Evolutionary conservation across 441 rosid genomes (phyloP).

Genomic region (Corymbia calophylla): DNA sequence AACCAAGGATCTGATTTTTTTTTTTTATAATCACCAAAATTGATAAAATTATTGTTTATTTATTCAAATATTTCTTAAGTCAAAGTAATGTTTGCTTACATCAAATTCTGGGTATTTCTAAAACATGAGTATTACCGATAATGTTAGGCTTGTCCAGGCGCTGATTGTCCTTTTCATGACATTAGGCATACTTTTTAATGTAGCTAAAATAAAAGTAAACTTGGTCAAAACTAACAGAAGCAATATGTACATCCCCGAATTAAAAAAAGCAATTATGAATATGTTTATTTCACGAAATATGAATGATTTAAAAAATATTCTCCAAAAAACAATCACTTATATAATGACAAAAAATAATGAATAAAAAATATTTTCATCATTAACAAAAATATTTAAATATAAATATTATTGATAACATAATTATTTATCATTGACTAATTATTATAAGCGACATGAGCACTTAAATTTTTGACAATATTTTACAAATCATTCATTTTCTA

Average conservation of each 20-base stretch:
- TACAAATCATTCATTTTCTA: too few relatives aligned
- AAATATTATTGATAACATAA: too few relatives aligned
- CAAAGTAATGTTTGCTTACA: not conserved
- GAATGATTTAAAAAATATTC: too few relatives aligned
- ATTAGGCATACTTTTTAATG: not conserved
- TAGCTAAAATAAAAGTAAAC: not conserved
- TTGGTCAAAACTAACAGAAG: too few relatives aligned
- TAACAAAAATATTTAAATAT: too few relatives aligned
- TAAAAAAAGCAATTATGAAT: not conserved
- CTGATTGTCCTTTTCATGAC: not conserved
- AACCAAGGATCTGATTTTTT: not conserved
- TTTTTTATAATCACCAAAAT: not conserved
- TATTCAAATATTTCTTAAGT: not conserved
- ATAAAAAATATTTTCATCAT: too few relatives aligned
- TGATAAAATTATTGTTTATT: not conserved
- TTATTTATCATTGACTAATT: too few relatives aligned
- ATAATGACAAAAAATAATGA: not conserved
- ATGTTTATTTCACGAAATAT: too few relatives aligned
- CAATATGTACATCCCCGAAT: not conserved
- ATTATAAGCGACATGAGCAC: not conserved
- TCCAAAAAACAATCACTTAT: not conserved
- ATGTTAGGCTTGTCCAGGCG: not conserved
- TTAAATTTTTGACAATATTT: too few relatives aligned
- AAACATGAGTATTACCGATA: not conserved
- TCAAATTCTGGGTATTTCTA: not conserved